Base-by-base conservation (phyloP, 176 grass and related monocot genomes). In the Saccharum spontaneum region DNA sequence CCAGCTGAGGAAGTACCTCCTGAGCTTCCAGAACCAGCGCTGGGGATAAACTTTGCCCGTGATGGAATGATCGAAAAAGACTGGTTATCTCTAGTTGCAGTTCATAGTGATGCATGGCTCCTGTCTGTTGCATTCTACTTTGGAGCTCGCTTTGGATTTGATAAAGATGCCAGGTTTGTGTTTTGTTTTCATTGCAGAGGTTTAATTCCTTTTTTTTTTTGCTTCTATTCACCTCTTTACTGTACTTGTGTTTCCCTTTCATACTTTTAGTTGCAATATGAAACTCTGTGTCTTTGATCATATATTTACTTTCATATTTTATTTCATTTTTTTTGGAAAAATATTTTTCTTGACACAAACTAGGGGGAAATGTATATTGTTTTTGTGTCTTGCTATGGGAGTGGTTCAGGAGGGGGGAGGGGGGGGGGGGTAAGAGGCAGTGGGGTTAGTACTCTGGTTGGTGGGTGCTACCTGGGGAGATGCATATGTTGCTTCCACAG, bases 21-120 rank as follows among this genome's bases (percentile, higher is more conserved):
- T 61, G 90, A 94, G 88, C 88, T 97, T 86, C 94, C 94, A 41
- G 94, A 97, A 77, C 92, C 94, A 52, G 88, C 86, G 83, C 68
- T 97, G 22, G 94, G 94, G 69, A 97, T 97, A 82, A 97, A 97
- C 85, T 97, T 97, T 90, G 92, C 94, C 13, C 90, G 92, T 65
- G 88, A 94, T 81, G 92, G 90, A 78, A 97, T 97, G 94, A 67
- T 69, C 30, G 88, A 87, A 88, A 91, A 86, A 30, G 94, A 91
- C 81, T 97, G 94, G 94, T 26, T 97, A 49, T 82, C 73, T 18
- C 84, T 97, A 41, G 92, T 94, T 85, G 94, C 94, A 49, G 90
- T 94, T 89, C 90, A 94, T 77, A 97, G 94, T 75, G 94, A 97
- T 78, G 83, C 94, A 11, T 97, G 94, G 94, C 78, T 97, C 33